phyloP scores from a whole-genome alignment of 1,139 yeast species.

The Magnusiomyces paraingens region DNA sequence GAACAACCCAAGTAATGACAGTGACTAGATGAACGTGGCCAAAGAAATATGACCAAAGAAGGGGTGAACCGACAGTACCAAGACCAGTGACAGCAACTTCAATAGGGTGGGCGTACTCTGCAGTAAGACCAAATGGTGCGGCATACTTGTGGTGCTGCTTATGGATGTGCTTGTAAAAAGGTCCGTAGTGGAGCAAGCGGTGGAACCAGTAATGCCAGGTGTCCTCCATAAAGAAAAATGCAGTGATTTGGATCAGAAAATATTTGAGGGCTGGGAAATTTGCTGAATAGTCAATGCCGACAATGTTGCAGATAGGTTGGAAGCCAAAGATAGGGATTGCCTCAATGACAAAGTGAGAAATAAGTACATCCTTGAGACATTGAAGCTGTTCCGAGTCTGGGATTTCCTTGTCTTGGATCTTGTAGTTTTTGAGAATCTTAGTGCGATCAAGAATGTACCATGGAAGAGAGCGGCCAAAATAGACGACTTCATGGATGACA shows the following conservation, averaged over 20 bases:
- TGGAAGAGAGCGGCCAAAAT: slow-evolving; percentile 79
- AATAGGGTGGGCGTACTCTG: slow-evolving; percentile 93
- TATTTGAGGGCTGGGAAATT: slow-evolving; percentile 69
- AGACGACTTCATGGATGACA: slow-evolving; percentile 67
- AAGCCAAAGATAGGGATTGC: slow-evolving; percentile 94
- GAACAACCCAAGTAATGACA: slow-evolving; percentile 76
- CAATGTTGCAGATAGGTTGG: slow-evolving; percentile 76
- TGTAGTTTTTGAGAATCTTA: slow-evolving; percentile 69
- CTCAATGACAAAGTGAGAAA: slow-evolving; percentile 83
- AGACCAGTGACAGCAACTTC: slow-evolving; percentile 87
- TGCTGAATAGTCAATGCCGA: slow-evolving; percentile 69
- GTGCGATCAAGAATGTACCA: slow-evolving; percentile 75
- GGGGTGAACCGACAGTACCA: slow-evolving; percentile 93
- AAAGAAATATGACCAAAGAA: slow-evolving; percentile 59
- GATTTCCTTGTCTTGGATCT: slow-evolving; percentile 72
- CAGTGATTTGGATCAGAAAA: slow-evolving; percentile 56
- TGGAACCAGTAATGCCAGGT: slow-evolving; percentile 97
- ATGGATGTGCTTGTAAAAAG: slow-evolving; percentile 83
- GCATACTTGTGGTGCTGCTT: slow-evolving; percentile 96
- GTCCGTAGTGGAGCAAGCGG: slow-evolving; percentile 77
- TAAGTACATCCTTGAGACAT: slow-evolving; percentile 75
- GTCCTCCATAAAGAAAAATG: slow-evolving; percentile 82
- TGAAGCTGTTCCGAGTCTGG: slow-evolving; percentile 81
- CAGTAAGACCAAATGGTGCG: slow-evolving; percentile 93
- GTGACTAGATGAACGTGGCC: slow-evolving; percentile 75